These are phyloP conservation scores for Diaporthe sp. DNA, from an alignment of 2,329 filamentous ascomycete species.

Conservation along the genomic window DNA sequence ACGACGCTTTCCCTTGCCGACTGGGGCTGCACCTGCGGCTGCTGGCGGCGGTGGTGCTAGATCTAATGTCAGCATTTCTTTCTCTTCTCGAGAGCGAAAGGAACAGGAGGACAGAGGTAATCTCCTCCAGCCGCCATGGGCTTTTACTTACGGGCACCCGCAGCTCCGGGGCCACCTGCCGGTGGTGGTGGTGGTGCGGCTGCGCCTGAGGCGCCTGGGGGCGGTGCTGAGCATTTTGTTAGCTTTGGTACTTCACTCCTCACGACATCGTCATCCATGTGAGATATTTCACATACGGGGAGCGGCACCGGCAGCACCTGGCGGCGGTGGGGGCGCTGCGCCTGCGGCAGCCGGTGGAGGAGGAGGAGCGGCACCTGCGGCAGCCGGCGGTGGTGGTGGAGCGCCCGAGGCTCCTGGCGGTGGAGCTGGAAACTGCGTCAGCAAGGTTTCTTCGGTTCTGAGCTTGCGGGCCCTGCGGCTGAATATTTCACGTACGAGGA, in stretches of 20 bases:
- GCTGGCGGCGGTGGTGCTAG: neutral
- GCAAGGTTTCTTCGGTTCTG: neutral
- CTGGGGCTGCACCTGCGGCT: neutral
- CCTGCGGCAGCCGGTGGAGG: neutral
- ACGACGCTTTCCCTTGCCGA: constrained; percentile 15
- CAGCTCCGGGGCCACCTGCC: constrained; percentile 15
- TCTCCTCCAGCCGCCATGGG: neutral
- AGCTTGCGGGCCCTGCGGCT: too few relatives aligned
- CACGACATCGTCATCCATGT: neutral
- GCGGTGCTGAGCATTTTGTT: neutral
- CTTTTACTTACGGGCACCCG: neutral
- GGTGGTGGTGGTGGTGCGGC: neutral
- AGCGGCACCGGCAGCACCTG: neutral
- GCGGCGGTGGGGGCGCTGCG: too few relatives aligned
- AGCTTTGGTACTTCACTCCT: neutral
- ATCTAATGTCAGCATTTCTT: neutral
- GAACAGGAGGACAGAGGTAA: neutral
- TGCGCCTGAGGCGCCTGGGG: neutral
- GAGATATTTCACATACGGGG: neutral
- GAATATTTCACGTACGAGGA: neutral
- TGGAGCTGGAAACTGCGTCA: neutral
- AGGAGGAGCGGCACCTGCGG: neutral
- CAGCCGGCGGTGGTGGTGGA: neutral
- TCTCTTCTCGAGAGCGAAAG: neutral
- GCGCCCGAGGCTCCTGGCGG: neutral